Conservation (phyloP, 1,139 yeast species). For the Debaryomycetaceae sp. region DNA sequence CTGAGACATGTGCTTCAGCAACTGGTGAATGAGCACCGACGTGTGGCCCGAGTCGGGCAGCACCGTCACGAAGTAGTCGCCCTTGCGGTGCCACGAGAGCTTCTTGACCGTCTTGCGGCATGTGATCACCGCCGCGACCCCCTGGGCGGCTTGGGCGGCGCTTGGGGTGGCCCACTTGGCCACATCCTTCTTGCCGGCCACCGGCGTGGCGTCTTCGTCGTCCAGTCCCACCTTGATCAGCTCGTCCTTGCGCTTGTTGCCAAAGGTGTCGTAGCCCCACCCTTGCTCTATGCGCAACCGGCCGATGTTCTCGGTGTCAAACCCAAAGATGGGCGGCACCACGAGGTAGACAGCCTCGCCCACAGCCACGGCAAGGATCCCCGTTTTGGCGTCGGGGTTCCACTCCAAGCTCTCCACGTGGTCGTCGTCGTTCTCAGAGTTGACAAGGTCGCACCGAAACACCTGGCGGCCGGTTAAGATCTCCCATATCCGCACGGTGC, state of each 20-base stretch:
- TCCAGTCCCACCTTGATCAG: constrained; percentile 43
- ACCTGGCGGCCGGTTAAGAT: constrained; percentile 92
- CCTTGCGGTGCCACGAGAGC: constrained; percentile 93
- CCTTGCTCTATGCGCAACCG: constrained; percentile 80
- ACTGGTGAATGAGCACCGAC: constrained; percentile 88
- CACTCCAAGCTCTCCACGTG: constrained; percentile 81
- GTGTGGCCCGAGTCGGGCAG: constrained; percentile 87
- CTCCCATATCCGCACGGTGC: constrained; percentile 95
- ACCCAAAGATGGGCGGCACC: constrained; percentile 89
- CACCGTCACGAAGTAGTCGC: constrained; percentile 93
- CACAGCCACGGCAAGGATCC: constrained; percentile 77
- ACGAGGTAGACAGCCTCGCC: constrained; percentile 76
- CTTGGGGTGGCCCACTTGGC: constrained; percentile 87
- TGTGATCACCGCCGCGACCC: constrained; percentile 69
- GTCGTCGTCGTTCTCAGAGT: constrained; percentile 49
- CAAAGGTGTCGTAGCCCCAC: constrained; percentile 84
- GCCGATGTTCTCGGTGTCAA: constrained; percentile 79
- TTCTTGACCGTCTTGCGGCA: constrained; percentile 73
- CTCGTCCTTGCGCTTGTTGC: constrained; percentile 44
- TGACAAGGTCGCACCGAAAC: constrained; percentile 55
- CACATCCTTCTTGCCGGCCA: constrained; percentile 47
- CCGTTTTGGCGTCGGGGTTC: constrained; percentile 77
- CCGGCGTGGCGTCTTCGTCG: constrained; percentile 29
- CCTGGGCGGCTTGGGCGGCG: constrained; percentile 54
- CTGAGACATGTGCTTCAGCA: constrained; percentile 93